Evolutionary conservation across 176 grass and related monocot species (phyloP), one percentile per base, ranked within the genome.

Genomic region (Aegilops umbellulata): DNA sequence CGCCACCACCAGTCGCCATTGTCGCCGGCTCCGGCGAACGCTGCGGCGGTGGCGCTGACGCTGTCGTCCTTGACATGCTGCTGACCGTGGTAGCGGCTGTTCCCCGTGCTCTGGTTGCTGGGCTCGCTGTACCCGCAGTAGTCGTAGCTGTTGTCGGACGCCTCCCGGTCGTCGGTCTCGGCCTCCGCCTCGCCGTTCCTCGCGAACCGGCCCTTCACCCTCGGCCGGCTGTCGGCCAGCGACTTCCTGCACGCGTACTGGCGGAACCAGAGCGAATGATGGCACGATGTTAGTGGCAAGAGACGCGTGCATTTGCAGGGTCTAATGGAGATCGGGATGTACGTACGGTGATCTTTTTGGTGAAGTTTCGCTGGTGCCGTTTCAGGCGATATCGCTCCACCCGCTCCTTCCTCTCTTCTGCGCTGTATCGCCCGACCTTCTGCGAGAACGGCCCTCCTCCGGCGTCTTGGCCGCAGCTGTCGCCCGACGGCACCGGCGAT

Each of bases 241-340:
- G 93, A 95, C 91, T 98, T 98, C 87, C 95, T 90, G 88, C 95
- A 98, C 78, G 91, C 93, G 77, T 98, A 98, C 95, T 98, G 81
- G 0, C 13, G 4, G 26, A 31, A 75, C 53, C 31, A 71, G 65
- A 24, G 63, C 16, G 6, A 17, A 53, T 17, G 47, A 46, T 19
- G 75, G 17, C 0, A 20, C 11, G 14, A 22, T 7, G 53, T 58
- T 22, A 22, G 20, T 22, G 23, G 27, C 22, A 8, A 71, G 19
- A 80, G 12, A 53, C 6, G 29, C 22, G 32, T 8, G 15, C 69
- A 82, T 34, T 78, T 26, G 39, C 23, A 83, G 65, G 36, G 27
- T 24, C 7, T 10, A 19, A 27, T 53, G 24, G 74, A 46, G 75
- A 10, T 22, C 19, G 53, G 0, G 53, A 20, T 22, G 53, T n/a